Base-by-base conservation (phyloP, 768 basidiomycete genomes). In the Russula emetica region DNA sequence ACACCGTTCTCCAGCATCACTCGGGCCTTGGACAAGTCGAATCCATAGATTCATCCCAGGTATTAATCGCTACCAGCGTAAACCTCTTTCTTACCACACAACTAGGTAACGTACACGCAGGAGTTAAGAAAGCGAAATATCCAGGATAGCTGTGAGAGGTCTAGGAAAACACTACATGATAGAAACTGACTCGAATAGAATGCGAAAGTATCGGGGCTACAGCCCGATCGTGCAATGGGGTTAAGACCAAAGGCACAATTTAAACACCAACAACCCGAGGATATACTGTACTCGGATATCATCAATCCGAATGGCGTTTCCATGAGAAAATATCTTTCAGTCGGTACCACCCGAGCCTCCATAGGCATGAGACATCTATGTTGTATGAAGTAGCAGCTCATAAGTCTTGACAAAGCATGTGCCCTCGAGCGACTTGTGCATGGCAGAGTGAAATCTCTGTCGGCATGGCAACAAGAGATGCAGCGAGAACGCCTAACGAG, bases 381-480 rank as follows among this genome's bases (percentile, higher is more conserved):
- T 30, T 7, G 40, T 40, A 16, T n/a, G n/a, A 47, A 11, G 9
- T 3, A 16, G 30, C 24, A 32, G 13, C n/a, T 67, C 47, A 92
- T 57, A 92, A 69, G 7, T 82, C 81, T 70, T 79, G 80, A 70
- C 93, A 96, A 6, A 92, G 72, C 71, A 76, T 72, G 76, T 87
- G 90, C 24, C 89, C 90, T 63, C 90, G 78, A 24, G 76, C 75
- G 0, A 86, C 82, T 72, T 95, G 93, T 9, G 80, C 79, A 64
- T 77, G 83, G 71, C 92, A 94, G n/a, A 94, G 79, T 64, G 77
- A 79, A 4, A 94, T 70, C 74, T 94, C 92, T 16, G 83, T 87
- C 32, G 89, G 89, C 49, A 89, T 84, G 8, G 88, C 83, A 16
- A 88, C 69, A 10, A 90, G 69, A 24, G 83, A 82, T 11, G 88